Conservation (phyloP, 1,284 basidiomycete genomes). For the Marasmius oreades region DNA sequence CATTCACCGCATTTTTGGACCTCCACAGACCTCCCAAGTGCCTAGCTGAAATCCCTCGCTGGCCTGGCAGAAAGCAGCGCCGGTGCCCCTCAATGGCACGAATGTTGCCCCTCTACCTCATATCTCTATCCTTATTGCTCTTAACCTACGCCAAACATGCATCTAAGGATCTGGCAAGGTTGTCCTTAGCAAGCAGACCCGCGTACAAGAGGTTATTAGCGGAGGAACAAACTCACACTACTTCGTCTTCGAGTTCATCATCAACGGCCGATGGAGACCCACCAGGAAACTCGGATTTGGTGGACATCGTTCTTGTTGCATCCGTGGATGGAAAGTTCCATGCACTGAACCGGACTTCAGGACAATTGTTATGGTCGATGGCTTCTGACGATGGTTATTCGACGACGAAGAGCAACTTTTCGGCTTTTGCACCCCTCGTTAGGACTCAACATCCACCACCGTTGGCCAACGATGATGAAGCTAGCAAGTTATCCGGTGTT, state of each 20-base stretch:
- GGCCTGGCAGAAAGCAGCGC: neutral
- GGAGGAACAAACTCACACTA: neutral
- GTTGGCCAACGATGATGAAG: constrained; percentile 45
- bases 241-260: neutral
- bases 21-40: neutral
- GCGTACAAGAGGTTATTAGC: neutral
- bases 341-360: constrained; percentile 79
- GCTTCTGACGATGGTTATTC: constrained; percentile 33
- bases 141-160: neutral
- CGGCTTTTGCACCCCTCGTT: constrained; percentile 65
- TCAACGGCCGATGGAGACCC: constrained; percentile 4
- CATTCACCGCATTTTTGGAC: neutral
- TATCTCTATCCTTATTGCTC: neutral
- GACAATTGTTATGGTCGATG: constrained; percentile 80
- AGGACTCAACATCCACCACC: constrained; percentile 32
- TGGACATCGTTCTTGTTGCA: constrained; percentile 80
- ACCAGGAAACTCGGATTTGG: constrained; percentile 48
- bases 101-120: neutral
- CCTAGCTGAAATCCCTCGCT: neutral
- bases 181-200: neutral
- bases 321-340: constrained; percentile 91
- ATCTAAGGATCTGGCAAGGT: neutral
- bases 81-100: constrained; percentile 1
- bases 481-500: neutral
- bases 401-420: constrained; percentile 26